phyloP scores from a whole-genome alignment of 768 basidiomycete species.

The Guyanaporus albipodus region DNA sequence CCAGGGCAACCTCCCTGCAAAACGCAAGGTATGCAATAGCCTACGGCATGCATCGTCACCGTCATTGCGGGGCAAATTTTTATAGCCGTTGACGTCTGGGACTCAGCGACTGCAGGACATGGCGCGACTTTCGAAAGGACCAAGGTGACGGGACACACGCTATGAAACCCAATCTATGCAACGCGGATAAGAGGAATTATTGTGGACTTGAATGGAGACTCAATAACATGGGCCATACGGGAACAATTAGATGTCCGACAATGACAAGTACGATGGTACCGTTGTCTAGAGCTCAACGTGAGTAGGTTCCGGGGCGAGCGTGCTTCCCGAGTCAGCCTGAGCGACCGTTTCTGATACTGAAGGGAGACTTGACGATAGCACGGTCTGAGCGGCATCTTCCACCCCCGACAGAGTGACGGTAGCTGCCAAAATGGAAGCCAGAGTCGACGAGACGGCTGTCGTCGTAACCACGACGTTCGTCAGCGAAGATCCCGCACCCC shows the following conservation, averaged over 20 bases:
- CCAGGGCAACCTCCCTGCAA: no score
- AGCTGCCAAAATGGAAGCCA: conserved; percentile 10
- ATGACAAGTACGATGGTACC: background rate
- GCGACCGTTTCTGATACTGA: background rate
- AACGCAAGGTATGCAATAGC: no score
- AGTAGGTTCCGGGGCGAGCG: background rate
- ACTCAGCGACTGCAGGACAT: no score
- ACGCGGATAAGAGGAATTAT: no score
- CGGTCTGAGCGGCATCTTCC: background rate
- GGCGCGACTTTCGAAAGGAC: no score
- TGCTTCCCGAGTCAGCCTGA: conserved; percentile 1
- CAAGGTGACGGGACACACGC: no score
- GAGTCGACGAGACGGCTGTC: conserved; percentile 4
- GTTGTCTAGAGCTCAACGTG: conserved; percentile 19
- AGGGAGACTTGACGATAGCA: background rate
- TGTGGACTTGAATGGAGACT: no score
- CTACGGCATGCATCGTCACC: no score
- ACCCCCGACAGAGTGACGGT: background rate
- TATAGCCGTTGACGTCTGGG: no score
- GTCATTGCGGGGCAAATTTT: no score
- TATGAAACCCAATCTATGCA: no score
- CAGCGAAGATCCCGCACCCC: background rate
- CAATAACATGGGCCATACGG: no score
- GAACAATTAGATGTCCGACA: background rate
- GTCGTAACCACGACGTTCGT: conserved; percentile 5